A percentile compares a stretch with the other conserved stretches of the same genome.
Conservation (phyloP, 306 rosid genomes). For the Cucurbita ficifolia region DNA sequence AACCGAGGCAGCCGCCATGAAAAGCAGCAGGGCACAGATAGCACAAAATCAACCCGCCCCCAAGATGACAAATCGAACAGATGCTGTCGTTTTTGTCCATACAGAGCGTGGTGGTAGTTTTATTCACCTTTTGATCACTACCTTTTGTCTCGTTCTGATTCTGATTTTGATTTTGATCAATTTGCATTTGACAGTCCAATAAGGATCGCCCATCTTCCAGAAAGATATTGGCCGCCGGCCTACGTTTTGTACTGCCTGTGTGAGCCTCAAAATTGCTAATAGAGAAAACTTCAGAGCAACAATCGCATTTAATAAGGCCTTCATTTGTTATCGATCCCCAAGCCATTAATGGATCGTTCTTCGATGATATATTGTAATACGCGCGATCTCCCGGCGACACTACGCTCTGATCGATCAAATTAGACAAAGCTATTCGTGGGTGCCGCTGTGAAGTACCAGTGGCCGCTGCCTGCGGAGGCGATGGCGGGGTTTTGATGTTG, state of each 20-base stretch:
- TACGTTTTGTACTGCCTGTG: conserved; percentile 35
- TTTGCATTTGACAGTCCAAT: conserved; percentile 26
- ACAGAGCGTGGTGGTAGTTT: neutral
- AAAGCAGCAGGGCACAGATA: conserved; percentile 48
- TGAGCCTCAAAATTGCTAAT: conserved; percentile 44
- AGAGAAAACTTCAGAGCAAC: conserved; percentile 25
- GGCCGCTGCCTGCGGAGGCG: neutral
- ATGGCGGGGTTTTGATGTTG: neutral
- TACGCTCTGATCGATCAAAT: conserved; percentile 19
- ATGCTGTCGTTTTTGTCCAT: conserved; percentile 15
- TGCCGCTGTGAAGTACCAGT: neutral
- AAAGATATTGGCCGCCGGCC: conserved; percentile 38
- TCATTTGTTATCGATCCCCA: conserved; percentile 21
- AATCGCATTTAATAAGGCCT: conserved; percentile 40
- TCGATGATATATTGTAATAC: neutral
- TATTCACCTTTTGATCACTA: neutral
- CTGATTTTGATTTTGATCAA: neutral
- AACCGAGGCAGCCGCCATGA: conserved; percentile 31
- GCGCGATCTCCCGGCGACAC: conserved; percentile 17
- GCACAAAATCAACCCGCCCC: conserved; percentile 44
- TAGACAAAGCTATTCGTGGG: conserved; percentile 12
- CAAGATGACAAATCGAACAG: conserved; percentile 35
- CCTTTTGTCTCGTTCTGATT: neutral
- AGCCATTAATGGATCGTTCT: neutral
- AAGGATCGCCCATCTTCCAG: conserved; percentile 50